Conservation (phyloP, 441 rosid genomes). For the Viola pubescens region DNA sequence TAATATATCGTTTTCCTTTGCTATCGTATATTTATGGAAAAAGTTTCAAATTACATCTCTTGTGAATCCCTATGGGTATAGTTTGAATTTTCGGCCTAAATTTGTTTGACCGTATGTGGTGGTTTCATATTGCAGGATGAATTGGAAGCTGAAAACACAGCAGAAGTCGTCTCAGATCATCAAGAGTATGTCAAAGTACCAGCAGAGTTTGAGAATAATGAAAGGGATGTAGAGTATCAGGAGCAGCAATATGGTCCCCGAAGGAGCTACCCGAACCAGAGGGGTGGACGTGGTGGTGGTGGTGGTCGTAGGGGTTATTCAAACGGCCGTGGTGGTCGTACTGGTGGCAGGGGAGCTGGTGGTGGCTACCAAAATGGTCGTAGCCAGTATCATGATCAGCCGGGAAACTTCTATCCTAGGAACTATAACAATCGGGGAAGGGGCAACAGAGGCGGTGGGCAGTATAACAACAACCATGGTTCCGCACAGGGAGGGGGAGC, state of each 20-base stretch:
- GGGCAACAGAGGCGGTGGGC: conserved; percentile 56
- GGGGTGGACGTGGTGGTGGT: conserved; percentile 50
- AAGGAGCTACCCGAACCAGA: conserved; percentile 57
- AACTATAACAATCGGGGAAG: conserved; percentile 59
- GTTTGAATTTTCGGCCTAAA: neutral
- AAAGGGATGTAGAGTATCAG: conserved; percentile 34
- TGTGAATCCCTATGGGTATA: neutral
- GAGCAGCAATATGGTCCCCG: conserved; percentile 47
- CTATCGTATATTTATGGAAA: neutral
- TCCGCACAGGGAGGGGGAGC: conserved; percentile 29
- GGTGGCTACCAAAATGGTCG: conserved; percentile 79
- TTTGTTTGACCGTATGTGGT: conserved; percentile 2
- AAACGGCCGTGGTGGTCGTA: conserved; percentile 70
- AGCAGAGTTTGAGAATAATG: conserved; percentile 24
- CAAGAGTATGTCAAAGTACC: conserved; percentile 33
- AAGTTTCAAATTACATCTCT: too few species aligned
- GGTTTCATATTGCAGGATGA: conserved; percentile 41
- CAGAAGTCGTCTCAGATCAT: conserved; percentile 30
- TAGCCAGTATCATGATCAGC: conserved; percentile 52
- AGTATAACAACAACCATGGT: conserved; percentile 36
- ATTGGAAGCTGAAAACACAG: conserved; percentile 31
- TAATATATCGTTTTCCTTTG: neutral
- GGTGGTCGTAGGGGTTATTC: conserved; percentile 54
- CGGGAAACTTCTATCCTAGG: conserved; percentile 58
- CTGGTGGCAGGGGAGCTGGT: conserved; percentile 54